Base-by-base conservation (phyloP, 2,329 filamentous ascomycete species). In the Falciphora oryzae region DNA sequence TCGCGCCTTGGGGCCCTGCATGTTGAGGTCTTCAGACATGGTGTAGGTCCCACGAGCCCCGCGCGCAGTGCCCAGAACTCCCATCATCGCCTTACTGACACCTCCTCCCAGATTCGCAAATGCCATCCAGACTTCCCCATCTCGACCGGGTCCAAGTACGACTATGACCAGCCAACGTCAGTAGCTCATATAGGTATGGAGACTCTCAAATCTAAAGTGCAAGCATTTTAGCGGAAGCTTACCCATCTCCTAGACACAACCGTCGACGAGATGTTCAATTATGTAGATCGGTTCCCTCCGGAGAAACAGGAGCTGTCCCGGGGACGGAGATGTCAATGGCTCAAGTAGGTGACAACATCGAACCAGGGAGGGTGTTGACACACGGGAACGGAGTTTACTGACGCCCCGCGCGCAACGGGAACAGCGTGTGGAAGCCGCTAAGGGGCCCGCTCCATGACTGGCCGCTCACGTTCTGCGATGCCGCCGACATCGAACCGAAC, bases 391-490 rank as follows among this genome's bases (percentile, higher is more conserved):
- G 38, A 22, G 14, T 13, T 5, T 16, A 22, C 38, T 44, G 16
- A 44, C 18, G 38, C 38, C 18, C 18, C 13, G 16, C 2, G 16
- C 18, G 38, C 38, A 5, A 44, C 38, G 13, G 13, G 8, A 35
- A 22, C 56, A 57, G 56, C 27, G 56, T 28, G 56, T 28, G 56
- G 56, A 57, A 57, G 22, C 56, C 56, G 18, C 56, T 57, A 1
- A n/a, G 56, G 27, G 56, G 56, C 27, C 56, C 56, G 56, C 56
- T 57, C 22, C 56, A 25, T 28, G 56, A 57, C 56, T 57, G 56
- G 56, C 56, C 56, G 56, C 56, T 57, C 56, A 57, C 56, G n/a
- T 57, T 57, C 56, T 57, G 56, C 27, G 56, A 57, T 28, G 27
- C 57, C 1, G 27, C 57, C 27, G 29, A 31, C 18, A 29, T 29